These are phyloP conservation scores for Volvariella surrecta DNA, from an alignment of 1,284 basidiomycete genomes.

Conservation along the genomic window DNA sequence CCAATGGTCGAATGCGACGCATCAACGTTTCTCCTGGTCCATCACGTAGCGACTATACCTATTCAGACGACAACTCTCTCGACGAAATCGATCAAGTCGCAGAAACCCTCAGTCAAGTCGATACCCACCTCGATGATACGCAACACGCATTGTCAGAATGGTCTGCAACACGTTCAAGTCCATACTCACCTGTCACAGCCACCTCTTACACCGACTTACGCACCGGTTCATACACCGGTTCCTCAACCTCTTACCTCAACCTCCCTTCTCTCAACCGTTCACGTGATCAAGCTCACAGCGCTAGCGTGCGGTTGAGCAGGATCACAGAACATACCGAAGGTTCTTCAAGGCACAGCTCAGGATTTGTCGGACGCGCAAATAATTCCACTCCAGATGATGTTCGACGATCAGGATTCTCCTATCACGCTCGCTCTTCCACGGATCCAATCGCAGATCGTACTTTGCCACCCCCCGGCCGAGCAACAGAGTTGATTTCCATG, in stretches of 20 bases:
- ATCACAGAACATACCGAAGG: conserved; percentile 56
- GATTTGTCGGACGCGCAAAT: conserved; percentile 22
- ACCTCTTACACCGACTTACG: conserved; percentile 31
- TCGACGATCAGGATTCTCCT: conserved; percentile 28
- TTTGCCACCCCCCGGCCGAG: conserved; percentile 47
- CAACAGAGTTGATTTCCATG: conserved; percentile 64
- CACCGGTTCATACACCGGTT: conserved; percentile 31
- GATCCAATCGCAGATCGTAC: conserved; percentile 32
- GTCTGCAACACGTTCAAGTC: conserved; percentile 26
- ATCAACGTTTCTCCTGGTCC: conserved; percentile 28
- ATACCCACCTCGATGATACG: conserved; percentile 53
- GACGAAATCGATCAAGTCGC: conserved; percentile 62
- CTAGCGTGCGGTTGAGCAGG: conserved; percentile 38
- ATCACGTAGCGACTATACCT: conserved; percentile 22
- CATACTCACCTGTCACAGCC: conserved; percentile 25
- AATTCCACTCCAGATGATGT: conserved; percentile 30
- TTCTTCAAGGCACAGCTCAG: conserved; percentile 40
- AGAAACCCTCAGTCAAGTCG: conserved; percentile 51
- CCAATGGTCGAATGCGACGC: conserved; percentile 24
- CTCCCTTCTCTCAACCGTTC: conserved; percentile 29
- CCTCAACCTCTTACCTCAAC: conserved; percentile 31
- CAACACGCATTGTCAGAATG: conserved; percentile 55
- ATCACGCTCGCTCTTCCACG: conserved; percentile 33
- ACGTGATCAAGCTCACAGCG: conserved; percentile 20
- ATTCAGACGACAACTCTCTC: conserved; percentile 35